Conservation (phyloP, 495 filamentous ascomycete genomes). For the Monascus purpureus region DNA sequence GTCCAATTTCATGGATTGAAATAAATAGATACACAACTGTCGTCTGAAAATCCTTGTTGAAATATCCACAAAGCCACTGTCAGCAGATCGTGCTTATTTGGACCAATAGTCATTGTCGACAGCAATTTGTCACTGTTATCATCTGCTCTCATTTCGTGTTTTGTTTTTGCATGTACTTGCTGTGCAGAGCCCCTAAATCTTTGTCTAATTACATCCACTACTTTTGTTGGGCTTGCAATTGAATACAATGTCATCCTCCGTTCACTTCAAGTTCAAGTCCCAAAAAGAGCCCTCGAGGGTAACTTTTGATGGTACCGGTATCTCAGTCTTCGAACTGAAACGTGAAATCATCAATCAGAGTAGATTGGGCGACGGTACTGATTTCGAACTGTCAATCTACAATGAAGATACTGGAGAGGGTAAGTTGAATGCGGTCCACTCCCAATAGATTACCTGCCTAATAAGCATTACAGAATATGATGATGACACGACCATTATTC, state of each 20-base stretch:
- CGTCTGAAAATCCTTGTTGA: no score
- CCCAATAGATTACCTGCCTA: no score
- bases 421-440: slow-evolving; percentile 44
- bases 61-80: no score
- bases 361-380: slow-evolving; percentile 88
- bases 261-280: slow-evolving; percentile 99
- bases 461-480: slow-evolving; percentile 86
- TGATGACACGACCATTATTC: slow-evolving; percentile 91
- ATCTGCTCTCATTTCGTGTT: slow-evolving; percentile 8
- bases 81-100: no score
- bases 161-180: slow-evolving; percentile 17
- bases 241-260: slow-evolving; percentile 82
- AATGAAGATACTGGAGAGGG: slow-evolving; percentile 84
- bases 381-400: slow-evolving; percentile 91
- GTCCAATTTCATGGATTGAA: no score
- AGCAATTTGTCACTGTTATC: slow-evolving; percentile 4
- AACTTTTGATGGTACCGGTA: slow-evolving; percentile 94
- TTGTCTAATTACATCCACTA: slow-evolving; percentile 20
- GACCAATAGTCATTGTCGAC: no score
- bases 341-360: slow-evolving; percentile 92
- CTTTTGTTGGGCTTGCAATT: slow-evolving; percentile 27
- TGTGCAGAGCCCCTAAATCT: slow-evolving; percentile 12
- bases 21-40: no score
- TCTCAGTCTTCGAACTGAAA: slow-evolving; percentile 97
- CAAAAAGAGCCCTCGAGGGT: slow-evolving; percentile 90